Base-by-base conservation (phyloP, 163 green algal species). In the Scenedesmus sp. region DNA sequence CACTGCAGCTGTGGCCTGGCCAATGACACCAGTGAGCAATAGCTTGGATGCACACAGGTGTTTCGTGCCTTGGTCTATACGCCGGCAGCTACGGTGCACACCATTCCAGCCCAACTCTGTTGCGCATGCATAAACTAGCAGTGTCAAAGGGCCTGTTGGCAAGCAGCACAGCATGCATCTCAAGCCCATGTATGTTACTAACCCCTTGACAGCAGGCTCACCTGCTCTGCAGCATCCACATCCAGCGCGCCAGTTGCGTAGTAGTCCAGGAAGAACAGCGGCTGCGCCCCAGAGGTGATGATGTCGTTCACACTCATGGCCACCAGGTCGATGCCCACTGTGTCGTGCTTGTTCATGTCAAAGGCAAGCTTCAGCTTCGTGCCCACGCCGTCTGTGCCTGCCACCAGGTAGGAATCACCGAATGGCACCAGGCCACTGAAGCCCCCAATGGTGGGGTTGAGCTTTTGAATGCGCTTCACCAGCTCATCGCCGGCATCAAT, bases 211-310 rank as follows among this genome's bases (percentile, higher is more conserved):
- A 23, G 10, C 20, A 73, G 20, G 13, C 66, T 85, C 87, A 98
- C 97, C 82, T 96, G 91, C 94, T 99, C 98, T 10, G 98, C 98
- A 18, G 94, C 91, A 93, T 99, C 98, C 3, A 99, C 98, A 90
- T 99, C 98, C 66, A 99, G 96, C 84, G 96, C 94, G 55, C 96
- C 97, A 56, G 97, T 99, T 13, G 98, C 98, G 95, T 97, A 99
- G 95, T 99, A 99, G 94, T 99, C 98, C 4, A 99, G 94, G 96
- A 99, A 99, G 95, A 99, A 99, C 82, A 99, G 95, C 2, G 98
- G 98, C 93, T 98, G 96, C n/a, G 98, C 98, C 62, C 98, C 98
- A 60, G 93, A 97, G 8, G 97, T 99, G 57, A 99, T 95, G 88
- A 99, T 99, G 95, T 99, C 98, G 90, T 99, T 99, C 7, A 99